Evolutionary conservation across 768 basidiomycete species (phyloP).

Genomic region (Lactifluus subvellereus): DNA sequence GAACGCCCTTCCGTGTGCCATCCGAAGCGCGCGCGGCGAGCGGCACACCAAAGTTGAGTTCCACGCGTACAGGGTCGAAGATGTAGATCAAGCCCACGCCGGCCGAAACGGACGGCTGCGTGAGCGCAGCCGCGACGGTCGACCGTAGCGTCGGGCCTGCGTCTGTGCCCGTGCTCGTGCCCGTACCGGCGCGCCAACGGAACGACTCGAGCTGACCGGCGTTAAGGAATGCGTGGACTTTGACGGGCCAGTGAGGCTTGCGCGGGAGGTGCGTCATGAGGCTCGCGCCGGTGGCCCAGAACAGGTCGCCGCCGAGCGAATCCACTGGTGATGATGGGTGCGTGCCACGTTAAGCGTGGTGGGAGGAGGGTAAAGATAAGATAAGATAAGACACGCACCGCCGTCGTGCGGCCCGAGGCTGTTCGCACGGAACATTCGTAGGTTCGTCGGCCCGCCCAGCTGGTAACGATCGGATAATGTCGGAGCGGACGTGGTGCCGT

Average conservation of each 20-base stretch:
- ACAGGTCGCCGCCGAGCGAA: conserved; percentile 76
- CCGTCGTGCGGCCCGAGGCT: conserved; percentile 74
- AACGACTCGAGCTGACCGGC: conserved; percentile 62
- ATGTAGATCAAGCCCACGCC: conserved; percentile 81
- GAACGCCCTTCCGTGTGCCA: conserved; percentile 61
- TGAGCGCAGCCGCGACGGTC: conserved; percentile 36
- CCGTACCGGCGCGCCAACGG: conserved; percentile 31
- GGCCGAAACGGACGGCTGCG: conserved; percentile 65
- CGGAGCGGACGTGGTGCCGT: conserved; percentile 34
- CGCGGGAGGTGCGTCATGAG: conserved; percentile 67
- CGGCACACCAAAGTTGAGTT: conserved; percentile 84
- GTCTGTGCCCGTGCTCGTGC: conserved; percentile 34
- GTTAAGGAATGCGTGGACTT: conserved; percentile 75
- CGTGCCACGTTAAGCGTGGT: too few species aligned
- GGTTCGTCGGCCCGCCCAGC: conserved; percentile 83
- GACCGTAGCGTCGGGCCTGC: conserved; percentile 2
- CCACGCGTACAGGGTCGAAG: conserved; percentile 78
- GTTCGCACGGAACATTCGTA: conserved; percentile 72
- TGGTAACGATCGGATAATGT: conserved; percentile 86
- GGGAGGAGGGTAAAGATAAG: neutral
- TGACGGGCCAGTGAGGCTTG: conserved; percentile 80
- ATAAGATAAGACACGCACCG: conserved; percentile 37
- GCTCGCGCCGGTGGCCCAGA: conserved; percentile 72
- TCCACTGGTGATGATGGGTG: conserved; percentile 46
- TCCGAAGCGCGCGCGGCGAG: conserved; percentile 65